Base-by-base conservation (phyloP, 1,139 yeast species). In the Scheffersomyces quercinus region DNA sequence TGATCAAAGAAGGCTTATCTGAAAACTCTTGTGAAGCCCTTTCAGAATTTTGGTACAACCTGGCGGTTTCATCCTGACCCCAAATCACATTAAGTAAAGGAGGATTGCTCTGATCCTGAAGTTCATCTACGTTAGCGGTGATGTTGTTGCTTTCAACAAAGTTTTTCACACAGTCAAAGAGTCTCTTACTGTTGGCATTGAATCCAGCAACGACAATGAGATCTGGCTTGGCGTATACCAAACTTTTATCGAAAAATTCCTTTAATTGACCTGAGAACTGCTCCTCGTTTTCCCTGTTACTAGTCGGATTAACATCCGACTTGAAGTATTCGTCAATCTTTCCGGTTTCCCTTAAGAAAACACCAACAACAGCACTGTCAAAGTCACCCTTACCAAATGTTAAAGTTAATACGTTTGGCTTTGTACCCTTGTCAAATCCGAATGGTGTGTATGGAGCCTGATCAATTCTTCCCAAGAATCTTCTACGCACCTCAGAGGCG, bases 31-130 rank as follows among this genome's bases (percentile, higher is more conserved):
- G 72, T 11, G 68, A 68, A 0, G 97, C 96, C 49, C 91, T 77
- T 31, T 75, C 79, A 0, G 97, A 88, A 58, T 85, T 82, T 64
- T 91, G 96, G 61, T 78, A 93, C 49, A 95, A 77, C 44, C 95
- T 75, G 0, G 99, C 97, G 29, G 95, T 90, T 62, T 93, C 99
- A 62, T 93, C 97, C 55, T 86, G 88, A 28, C 88, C 96, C 83
- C 90, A 93, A 12, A 90, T 70, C 3, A 88, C 81, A 40, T 73
- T 79, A 29, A 84, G 55, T 29, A 77, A 61, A 11, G 79, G 79
- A 4, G 79, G 69, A 35, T 66, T 63, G 35, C 62, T 60, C 9
- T 65, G 70, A 30, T 70, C 76, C 37, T 67, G 58, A 35, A 69
- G 77, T 28, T 80, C 87, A 26, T 75, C 76, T 42, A 76, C 81